Evolutionary conservation across 805 yeast species (phyloP).

Genomic region (Candida arabinofermentans): DNA sequence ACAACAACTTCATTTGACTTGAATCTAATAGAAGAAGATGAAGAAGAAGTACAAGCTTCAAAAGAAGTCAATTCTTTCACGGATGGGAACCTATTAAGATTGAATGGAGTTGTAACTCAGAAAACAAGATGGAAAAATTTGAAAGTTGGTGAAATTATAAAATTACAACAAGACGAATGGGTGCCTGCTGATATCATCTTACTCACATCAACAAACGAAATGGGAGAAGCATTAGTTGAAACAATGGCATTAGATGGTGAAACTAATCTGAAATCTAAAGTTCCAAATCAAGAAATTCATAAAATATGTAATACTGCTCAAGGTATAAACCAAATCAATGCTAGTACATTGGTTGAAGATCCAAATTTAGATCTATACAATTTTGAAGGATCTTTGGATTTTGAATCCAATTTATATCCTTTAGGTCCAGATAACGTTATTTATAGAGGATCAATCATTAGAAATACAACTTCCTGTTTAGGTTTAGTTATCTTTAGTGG

Average conservation of each 20-base stretch:
- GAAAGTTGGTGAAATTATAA: conserved; percentile 82
- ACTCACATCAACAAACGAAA: conserved; percentile 63
- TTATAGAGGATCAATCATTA: conserved; percentile 83
- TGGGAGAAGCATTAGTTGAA: conserved; percentile 69
- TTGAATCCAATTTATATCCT: conserved; percentile 46
- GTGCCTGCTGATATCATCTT: conserved; percentile 88
- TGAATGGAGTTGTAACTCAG: conserved; percentile 14
- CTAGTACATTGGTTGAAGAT: conserved; percentile 71
- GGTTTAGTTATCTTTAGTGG: conserved; percentile 93
- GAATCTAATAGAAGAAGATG: conserved; percentile 6
- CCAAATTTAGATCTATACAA: conserved; percentile 90
- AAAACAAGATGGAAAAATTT: conserved; percentile 66
- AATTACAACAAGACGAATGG: conserved; percentile 78
- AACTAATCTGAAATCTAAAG: conserved; percentile 77
- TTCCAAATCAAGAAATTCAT: conserved; percentile 62
- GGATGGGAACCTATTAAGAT: conserved; percentile 12
- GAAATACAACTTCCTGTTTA: conserved; percentile 72
- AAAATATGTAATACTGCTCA: conserved; percentile 45
- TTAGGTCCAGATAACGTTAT: conserved; percentile 78
- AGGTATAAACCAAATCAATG: conserved; percentile 46
- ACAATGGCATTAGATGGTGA: conserved; percentile 99
- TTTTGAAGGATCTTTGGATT: conserved; percentile 71
- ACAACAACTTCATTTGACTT: conserved; percentile 11
- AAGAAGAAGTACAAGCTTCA: conserved; percentile 11
- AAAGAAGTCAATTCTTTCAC: conserved; percentile 24